phyloP scores from a whole-genome alignment of 495 filamentous ascomycete genomes.

The Tuber microsphaerosporum region DNA sequence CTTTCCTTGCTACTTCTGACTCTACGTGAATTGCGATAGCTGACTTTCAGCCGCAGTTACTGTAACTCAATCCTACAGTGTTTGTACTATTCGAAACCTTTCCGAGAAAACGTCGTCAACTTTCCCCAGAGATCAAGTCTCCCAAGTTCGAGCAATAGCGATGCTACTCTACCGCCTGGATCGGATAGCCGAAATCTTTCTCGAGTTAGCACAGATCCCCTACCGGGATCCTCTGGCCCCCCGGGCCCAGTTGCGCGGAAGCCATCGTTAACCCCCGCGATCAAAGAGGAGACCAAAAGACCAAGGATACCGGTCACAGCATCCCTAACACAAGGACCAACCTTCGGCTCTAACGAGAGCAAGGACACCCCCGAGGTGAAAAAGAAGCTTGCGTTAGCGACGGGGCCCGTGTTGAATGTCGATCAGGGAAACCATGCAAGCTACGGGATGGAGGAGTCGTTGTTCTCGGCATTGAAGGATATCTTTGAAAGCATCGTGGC shows the following conservation, averaged over 20 bases:
- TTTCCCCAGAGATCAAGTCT: constrained; percentile 65
- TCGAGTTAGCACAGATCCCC: constrained; percentile 50
- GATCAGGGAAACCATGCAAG: constrained; percentile 67
- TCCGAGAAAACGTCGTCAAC: constrained; percentile 89
- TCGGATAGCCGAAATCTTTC: constrained; percentile 33
- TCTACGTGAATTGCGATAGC: constrained; percentile 8
- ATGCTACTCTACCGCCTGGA: constrained; percentile 47
- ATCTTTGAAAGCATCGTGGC: constrained; percentile 88
- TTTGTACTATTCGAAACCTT: constrained; percentile 88
- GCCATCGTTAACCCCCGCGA: constrained; percentile 38
- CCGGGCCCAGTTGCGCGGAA: constrained; percentile 46
- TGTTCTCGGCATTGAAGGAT: constrained; percentile 90
- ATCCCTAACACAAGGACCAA: constrained; percentile 22
- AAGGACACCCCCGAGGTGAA: constrained; percentile 85
- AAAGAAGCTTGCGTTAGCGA: constrained; percentile 86
- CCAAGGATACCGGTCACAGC: constrained; percentile 29
- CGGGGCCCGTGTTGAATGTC: constrained; percentile 74
- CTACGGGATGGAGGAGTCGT: constrained; percentile 89
- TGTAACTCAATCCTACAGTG: constrained; percentile 97
- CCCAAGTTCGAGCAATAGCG: constrained; percentile 42
- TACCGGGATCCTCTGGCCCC: constrained; percentile 42
- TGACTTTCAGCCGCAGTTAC: constrained; percentile 55
- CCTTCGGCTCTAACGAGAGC: constrained; percentile 38
- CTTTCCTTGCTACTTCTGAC: constrained; percentile 21
- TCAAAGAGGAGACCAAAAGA: constrained; percentile 36